phyloP scores from a whole-genome alignment of 768 basidiomycete species.

The Leucogyrophana mollusca region DNA sequence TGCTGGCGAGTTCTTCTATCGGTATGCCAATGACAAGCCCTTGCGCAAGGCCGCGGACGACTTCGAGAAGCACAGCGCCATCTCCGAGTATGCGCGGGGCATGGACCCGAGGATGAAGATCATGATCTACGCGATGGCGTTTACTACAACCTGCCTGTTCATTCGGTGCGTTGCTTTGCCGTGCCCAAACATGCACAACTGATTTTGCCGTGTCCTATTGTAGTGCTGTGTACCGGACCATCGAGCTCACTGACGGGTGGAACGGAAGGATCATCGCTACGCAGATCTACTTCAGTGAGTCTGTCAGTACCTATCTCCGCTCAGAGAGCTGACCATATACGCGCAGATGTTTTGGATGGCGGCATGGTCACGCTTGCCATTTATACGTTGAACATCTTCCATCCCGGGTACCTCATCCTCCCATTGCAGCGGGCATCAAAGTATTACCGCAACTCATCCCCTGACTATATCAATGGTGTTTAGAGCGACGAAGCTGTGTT shows the following conservation, averaged over 20 bases:
- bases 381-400: constrained; percentile 26
- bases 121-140: constrained; percentile 32
- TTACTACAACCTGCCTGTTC: constrained; percentile 45
- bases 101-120: constrained; percentile 24
- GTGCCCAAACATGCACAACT: constrained; percentile 10
- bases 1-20: constrained; percentile 44
- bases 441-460: too few relatives aligned
- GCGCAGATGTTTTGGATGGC: constrained; percentile 22
- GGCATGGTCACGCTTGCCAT: constrained; percentile 31
- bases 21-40: constrained; percentile 36
- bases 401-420: constrained; percentile 20
- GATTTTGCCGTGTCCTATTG: background rate
- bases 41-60: constrained; percentile 16
- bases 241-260: constrained; percentile 52
- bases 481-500: too few relatives aligned
- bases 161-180: constrained; percentile 38
- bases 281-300: constrained; percentile 45
- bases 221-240: constrained; percentile 49
- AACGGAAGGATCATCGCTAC: constrained; percentile 47
- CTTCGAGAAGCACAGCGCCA: constrained; percentile 6
- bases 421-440: background rate
- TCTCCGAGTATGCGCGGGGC: constrained; percentile 9
- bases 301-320: background rate
- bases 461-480: too few relatives aligned
- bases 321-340: background rate